Evolutionary conservation across 1,284 basidiomycete species (phyloP), one percentile per base, ranked within the genome.

Genomic region (Trichosporon inkin): DNA sequence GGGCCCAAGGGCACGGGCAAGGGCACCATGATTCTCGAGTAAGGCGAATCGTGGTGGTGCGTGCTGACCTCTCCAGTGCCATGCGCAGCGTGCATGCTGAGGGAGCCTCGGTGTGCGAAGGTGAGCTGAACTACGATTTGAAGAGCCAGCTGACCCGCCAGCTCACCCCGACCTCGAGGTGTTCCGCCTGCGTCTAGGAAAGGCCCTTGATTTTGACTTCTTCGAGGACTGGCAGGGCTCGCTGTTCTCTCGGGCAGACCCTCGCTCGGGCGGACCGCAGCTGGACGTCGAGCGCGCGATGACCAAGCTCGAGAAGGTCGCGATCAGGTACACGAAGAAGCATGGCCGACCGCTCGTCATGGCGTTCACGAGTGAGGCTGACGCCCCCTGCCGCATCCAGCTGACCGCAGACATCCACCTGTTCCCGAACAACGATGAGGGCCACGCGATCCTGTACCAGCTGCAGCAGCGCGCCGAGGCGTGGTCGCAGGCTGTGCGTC

Each of bases 231-330:
- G 86, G 53, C 88, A 90, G 64, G 74, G 72, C 34, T 72, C 74
- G 7, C 67, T 81, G 10, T 93, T 93, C 76, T 88, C 90, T 65
- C 79, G 90, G 52, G 81, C 87, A 37, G 90, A 94, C 78, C 90
- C 90, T 16, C 80, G 88, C 65, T 89, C 92, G 80, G 90, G 86
- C 63, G 90, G 90, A 0, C 85, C 91, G 10, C 84, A 85, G 10
- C 80, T 92, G 35, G 90, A 92, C 71, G 86, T 92, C 57, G 90
- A 92, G 75, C 81, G 91, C 85, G 88, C 88, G 0, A 73, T 91
- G 78, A 89, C 88, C 72, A 93, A 92, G 71, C 81, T 90, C 2
- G 89, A 92, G 72, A 92, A 92, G 71, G 89, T 92, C 20, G 90
- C 90, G 0, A 80, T 94, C 54, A 79, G 73, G 51, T 84, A 81